Evolutionary conservation across 2,329 filamentous ascomycete species (phyloP).

Genomic region (Aspergillus sp.): DNA sequence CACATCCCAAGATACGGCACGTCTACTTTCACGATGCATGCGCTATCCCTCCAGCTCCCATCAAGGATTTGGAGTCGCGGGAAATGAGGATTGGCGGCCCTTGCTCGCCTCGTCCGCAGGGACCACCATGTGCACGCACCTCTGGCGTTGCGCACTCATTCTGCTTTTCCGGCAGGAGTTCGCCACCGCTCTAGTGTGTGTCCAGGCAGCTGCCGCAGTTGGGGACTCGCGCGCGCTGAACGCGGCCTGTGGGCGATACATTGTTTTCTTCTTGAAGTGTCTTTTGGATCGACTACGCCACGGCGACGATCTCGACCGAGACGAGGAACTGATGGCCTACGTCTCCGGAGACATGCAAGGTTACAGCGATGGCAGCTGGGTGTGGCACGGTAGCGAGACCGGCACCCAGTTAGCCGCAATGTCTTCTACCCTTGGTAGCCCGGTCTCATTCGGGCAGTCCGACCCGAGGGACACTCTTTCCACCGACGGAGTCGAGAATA

Average conservation of each 20-base stretch:
- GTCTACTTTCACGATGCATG: conserved; percentile 68
- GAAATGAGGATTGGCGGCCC: conserved; percentile 50
- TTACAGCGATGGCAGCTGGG: conserved; percentile 74
- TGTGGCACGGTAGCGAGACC: conserved; percentile 68
- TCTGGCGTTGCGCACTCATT: conserved; percentile 84
- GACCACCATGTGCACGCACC: conserved; percentile 74
- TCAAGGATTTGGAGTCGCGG: conserved; percentile 13
- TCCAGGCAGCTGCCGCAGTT: conserved; percentile 70
- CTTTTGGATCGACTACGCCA: conserved; percentile 59
- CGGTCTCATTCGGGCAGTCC: conserved; percentile 13
- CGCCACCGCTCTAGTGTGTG: conserved; percentile 69
- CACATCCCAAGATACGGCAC: conserved; percentile 75
- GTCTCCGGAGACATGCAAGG: conserved; percentile 84
- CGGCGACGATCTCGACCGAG: conserved; percentile 54
- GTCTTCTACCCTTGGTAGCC: conserved; percentile 17
- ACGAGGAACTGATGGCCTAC: conserved; percentile 88
- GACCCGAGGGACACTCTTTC: conserved; percentile 32
- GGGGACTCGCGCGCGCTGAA: conserved; percentile 72
- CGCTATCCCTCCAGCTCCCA: conserved; percentile 29
- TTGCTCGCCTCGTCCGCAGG: conserved; percentile 67
- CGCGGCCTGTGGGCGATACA: conserved; percentile 73
- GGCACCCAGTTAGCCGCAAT: conserved; percentile 37
- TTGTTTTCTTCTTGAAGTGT: conserved; percentile 75
- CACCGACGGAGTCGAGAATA: conserved; percentile 62
- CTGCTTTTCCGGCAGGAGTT: conserved; percentile 73